phyloP scores from a whole-genome alignment of 768 basidiomycete genomes.

The Amanita molliuscula region DNA sequence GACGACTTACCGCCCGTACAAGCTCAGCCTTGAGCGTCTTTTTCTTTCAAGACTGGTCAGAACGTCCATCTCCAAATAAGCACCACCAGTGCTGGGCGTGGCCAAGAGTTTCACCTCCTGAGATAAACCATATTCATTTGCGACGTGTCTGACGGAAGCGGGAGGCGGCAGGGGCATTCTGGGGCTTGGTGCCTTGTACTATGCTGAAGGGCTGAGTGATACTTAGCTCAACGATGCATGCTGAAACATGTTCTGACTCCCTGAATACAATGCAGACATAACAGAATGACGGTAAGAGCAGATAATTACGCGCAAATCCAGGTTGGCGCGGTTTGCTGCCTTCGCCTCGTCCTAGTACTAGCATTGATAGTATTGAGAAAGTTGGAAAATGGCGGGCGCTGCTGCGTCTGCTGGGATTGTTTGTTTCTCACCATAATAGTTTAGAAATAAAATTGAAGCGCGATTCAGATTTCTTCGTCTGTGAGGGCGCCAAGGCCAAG shows the following conservation, averaged over 20 bases:
- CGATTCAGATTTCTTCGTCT: too few species aligned
- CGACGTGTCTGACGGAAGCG: not conserved
- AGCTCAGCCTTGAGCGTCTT: not conserved
- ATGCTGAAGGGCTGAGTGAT: not conserved
- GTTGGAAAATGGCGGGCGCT: not conserved
- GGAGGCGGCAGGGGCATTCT: conserved; percentile 1
- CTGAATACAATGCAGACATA: not conserved
- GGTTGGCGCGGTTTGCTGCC: not conserved
- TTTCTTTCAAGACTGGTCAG: conserved; percentile 2
- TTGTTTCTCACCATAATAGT: too few species aligned
- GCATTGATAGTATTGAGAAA: conserved; percentile 1
- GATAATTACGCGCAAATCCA: not conserved
- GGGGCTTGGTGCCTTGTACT: not conserved
- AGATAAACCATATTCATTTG: not conserved
- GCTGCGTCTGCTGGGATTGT: not conserved
- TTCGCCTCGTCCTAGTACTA: not conserved
- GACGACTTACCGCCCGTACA: not conserved
- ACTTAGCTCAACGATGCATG: not conserved
- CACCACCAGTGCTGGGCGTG: not conserved
- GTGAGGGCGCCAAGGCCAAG: too few species aligned
- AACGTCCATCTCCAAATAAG: not conserved
- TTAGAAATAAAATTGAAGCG: too few species aligned
- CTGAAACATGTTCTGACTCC: too few species aligned
- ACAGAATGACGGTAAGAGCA: not conserved
- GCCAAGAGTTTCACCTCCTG: not conserved